Base-by-base conservation (phyloP, 495 filamentous ascomycete species). In the Aspergillus nanangensis region DNA sequence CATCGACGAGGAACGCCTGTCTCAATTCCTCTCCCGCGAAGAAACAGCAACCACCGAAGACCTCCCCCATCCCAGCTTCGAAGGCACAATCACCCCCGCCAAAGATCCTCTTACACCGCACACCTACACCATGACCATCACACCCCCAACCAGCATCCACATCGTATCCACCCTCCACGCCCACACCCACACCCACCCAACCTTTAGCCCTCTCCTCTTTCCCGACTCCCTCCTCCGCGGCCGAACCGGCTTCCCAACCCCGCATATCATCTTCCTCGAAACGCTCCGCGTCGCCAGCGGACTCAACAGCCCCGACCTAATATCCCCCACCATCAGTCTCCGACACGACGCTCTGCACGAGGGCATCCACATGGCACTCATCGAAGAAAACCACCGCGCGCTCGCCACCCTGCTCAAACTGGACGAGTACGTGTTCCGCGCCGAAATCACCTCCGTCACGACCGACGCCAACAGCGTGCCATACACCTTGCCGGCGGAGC, bases 381-480 rank as follows among this genome's bases (percentile, higher is more conserved):
- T 48, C 8, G 47, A 55, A 2, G 47, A 57, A 21, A 66, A 74
- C 22, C 31, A 37, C 25, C 24, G 45, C 11, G 69, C 66, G 0
- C 51, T 72, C 3, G 19, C 48, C n/a, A 56, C 48, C 5, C 57
- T 72, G 5, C 66, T 72, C 44, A 71, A 69, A 41, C 48, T 72
- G 11, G 67, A 74, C 44, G 66, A 74, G 42, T 65, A 48, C 37
- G 13, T 51, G n/a, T 54, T 52, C 45, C 69, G 66, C 25, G 41
- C 29, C 27, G 38, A 55, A 4, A 46, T 44, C 31, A 38, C 34
- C 18, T 2, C 23, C 14, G 18, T 20, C 25, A 24, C 14, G 15
- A 15, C 27, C 4, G 15, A 18, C 25, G 23, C 13, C 25, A 34
- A 18, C 23, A 21, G 8, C 9, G n/a, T 19, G 11, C 29, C 37